phyloP scores from a whole-genome alignment of 1,139 yeast species.

The Suhomyces bolitotheri region DNA sequence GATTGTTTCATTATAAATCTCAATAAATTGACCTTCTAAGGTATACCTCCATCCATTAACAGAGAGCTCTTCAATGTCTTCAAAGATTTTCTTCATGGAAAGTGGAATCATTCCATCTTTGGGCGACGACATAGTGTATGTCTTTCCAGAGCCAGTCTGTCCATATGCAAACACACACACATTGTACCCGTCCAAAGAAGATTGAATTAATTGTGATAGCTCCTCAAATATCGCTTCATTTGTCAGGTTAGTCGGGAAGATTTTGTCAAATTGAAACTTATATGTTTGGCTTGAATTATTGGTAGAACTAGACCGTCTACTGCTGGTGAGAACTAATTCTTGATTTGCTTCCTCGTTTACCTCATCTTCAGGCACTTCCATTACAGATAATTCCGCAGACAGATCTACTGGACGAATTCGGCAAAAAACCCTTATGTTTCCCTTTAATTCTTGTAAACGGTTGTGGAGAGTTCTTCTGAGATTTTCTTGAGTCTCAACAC shows the following conservation, averaged over 20 bases:
- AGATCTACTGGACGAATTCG: conserved; percentile 65
- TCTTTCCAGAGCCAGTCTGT: conserved; percentile 97
- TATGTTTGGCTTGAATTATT: conserved; percentile 21
- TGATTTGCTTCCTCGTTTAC: conserved; percentile 51
- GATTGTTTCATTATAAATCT: conserved; percentile 83
- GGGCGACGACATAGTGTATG: conserved; percentile 80
- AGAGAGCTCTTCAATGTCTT: conserved; percentile 50
- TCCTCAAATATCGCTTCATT: conserved; percentile 78
- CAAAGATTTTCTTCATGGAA: conserved; percentile 72
- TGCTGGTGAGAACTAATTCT: conserved; percentile 34
- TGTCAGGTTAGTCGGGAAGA: conserved; percentile 55
- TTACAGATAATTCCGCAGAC: conserved; percentile 29
- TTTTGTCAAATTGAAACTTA: conserved; percentile 73
- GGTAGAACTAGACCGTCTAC: conserved; percentile 14
- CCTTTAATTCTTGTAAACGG: conserved; percentile 80
- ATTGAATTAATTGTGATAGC: conserved; percentile 82
- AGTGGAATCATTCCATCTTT: conserved; percentile 80
- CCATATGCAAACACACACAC: conserved; percentile 97
- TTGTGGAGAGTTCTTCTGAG: conserved; percentile 70
- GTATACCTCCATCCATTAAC: conserved; percentile 66
- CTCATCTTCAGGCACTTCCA: conserved; percentile 53
- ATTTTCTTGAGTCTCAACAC: conserved; percentile 24
- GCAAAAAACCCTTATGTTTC: conserved; percentile 90
- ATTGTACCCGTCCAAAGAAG: conserved; percentile 86
- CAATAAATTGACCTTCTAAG: conserved; percentile 77